Evolutionary conservation across 129 eudicot genomes (phyloP), one percentile per base, ranked within the genome.

Genomic region (Helichrysum umbraculigerum): DNA sequence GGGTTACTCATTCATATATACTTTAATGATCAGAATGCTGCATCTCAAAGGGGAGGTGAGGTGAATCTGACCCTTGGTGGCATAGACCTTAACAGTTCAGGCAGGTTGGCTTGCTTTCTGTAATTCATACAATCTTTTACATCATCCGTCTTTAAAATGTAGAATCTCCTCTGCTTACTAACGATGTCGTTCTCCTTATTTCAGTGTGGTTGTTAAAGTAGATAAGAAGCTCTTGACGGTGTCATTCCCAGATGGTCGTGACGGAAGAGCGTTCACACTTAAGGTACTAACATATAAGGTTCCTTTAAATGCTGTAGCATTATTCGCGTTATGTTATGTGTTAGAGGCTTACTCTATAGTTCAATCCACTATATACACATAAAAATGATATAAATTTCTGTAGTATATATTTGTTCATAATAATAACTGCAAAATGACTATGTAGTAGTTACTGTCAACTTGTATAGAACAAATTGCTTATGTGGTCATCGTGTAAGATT

Each of bases 11-110:
- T 61, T 75, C 21, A 47, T 17, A 47, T 47, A 54, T 79, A 51
- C 67, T 20, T 25, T 67, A 61, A 30, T 70, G 66, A 83, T 81
- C 88, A 94, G 98, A 94, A 83, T 86, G 90, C 68, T 59, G 78
- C 79, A 51, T 86, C 96, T 81, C 97, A 86, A 79, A 94, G 85
- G 74, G 88, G 93, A 37, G 79, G 88, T 57, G 98, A 94, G 88
- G 91, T 81, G 65, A 94, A 94, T 87, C 81, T 91, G 70, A 91
- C 97, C 66, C 98, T 94, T 82, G 97, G 98, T 77, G 98, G 98
- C 79, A 94, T 94, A 83, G 97, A 91, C 77, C 92, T 94, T 66
- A 94, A 91, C 96, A 94, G 95, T 86, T 94, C 98, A 84, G 98
- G 97, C 90, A 94, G 98, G 98, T 94, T 81, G 84, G 93, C 84